Conservation (phyloP, 768 basidiomycete species). For the Tubosaeta sp. region DNA sequence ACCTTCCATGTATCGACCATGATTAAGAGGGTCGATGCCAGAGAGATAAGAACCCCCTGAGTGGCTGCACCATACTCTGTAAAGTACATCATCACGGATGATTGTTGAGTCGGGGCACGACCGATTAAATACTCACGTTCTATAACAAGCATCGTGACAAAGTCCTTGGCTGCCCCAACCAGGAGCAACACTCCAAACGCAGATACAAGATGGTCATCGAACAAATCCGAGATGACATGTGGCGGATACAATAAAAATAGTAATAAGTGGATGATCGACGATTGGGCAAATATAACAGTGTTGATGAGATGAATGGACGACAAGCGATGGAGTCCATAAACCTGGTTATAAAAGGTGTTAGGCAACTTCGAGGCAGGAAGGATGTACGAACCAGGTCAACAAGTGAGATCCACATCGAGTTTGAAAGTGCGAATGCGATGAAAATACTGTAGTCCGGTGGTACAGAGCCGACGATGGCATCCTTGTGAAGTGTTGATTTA, state of each 20-base stretch:
- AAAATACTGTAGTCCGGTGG: slow-evolving; percentile 11
- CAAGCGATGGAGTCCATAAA: slow-evolving; percentile 19
- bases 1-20: slow-evolving; percentile 9
- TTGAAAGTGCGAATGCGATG: slow-evolving; percentile 16
- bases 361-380: background rate
- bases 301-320: slow-evolving; percentile 20
- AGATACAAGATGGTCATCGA: slow-evolving; percentile 3
- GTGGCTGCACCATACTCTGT: slow-evolving; percentile 30
- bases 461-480: slow-evolving; percentile 15
- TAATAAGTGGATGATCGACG: slow-evolving; percentile 13
- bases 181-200: slow-evolving; percentile 10
- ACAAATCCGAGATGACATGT: slow-evolving; percentile 2
- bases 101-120: background rate
- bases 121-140: slow-evolving; percentile 16
- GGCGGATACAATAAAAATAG: slow-evolving; percentile 10
- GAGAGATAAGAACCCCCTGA: slow-evolving; percentile 18
- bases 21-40: slow-evolving; percentile 7
- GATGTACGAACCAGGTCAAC: slow-evolving; percentile 23
- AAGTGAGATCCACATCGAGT: slow-evolving; percentile 17
- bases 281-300: slow-evolving; percentile 21
- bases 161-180: slow-evolving; percentile 16
- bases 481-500: slow-evolving; percentile 7
- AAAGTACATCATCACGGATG: background rate
- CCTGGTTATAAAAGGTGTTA: slow-evolving; percentile 10
- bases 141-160: slow-evolving; percentile 19